Evolutionary conservation across 257 asterid species (phyloP), one percentile per base, ranked within the genome.

Genomic region (Gentiana dahurica): DNA sequence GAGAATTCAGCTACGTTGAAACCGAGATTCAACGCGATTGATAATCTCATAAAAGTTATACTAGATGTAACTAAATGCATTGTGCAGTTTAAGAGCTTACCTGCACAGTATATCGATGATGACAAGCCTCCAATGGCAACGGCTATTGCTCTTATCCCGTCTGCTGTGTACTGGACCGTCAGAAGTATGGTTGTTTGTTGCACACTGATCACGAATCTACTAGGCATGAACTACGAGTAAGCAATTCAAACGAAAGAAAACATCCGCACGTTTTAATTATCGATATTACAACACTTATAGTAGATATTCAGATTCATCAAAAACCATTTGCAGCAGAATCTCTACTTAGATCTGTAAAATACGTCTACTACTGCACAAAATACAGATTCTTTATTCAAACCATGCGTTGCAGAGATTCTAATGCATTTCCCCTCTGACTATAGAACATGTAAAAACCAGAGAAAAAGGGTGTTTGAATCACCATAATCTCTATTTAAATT

Each of bases 141-240:
- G 32, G 95, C 85, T 1, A 33, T 67, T 45, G 62, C 68, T 11
- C 77, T 79, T 57, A 53, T 83, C 55, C 91, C 95, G 1, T 48
- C 68, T 15, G 89, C 85, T 7, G 92, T 83, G 38, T 85, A 89
- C 58, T 89, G 95, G 97, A 74, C 79, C 53, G 64, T 89, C 51
- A 68, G 84, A 49, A 81, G 86, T 68, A 61, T 81, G 75, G 84
- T 89, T 48, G 85, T 81, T n/a, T 83, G 94, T 62, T 65, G 80
- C 3, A 52, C 95, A 12, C 81, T 77, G 65, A 77, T 85, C 9
- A 69, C 82, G 1, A 70, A 76, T 60, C 71, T 81, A 51, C 74
- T 74, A 36, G 81, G 85, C 64, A 65, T 67, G 65, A 67, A 35
- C 53, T 63, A 73, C 6, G 75, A 63, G 97, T 89, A 79, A 77